phyloP scores from a whole-genome alignment of 148 eudicot genomes.

The Rhododendron griersonianum region DNA sequence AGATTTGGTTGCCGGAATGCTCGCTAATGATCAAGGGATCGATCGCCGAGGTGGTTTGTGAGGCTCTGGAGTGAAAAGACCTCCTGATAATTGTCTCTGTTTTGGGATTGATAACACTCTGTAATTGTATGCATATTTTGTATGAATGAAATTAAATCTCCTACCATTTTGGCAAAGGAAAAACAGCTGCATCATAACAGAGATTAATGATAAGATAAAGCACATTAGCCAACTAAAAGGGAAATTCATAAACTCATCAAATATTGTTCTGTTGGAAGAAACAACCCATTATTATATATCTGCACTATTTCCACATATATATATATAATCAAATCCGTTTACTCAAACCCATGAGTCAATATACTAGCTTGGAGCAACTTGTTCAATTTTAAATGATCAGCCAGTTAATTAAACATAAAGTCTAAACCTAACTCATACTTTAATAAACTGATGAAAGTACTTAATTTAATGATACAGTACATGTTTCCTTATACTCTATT shows the following conservation, averaged over 20 bases:
- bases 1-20: too few species aligned
- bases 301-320: background rate
- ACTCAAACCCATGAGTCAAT: background rate
- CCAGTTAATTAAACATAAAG: background rate
- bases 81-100: too few species aligned
- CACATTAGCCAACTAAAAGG: background rate
- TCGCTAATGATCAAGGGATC: too few species aligned
- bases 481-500: background rate
- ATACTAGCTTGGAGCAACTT: background rate
- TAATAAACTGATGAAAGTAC: background rate
- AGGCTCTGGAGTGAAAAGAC: too few species aligned
- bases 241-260: background rate
- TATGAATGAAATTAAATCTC: too few species aligned
- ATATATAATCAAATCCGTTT: background rate
- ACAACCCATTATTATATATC: background rate
- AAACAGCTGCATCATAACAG: too few species aligned
- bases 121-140: too few species aligned
- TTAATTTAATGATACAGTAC: background rate
- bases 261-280: background rate
- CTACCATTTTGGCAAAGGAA: too few species aligned
- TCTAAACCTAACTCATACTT: background rate
- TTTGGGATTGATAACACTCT: too few species aligned
- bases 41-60: too few species aligned
- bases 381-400: background rate
- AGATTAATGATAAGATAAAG: background rate